Evolutionary conservation across 2,329 filamentous ascomycete genomes (phyloP).

Genomic region (Aspergillus phoenicis): DNA sequence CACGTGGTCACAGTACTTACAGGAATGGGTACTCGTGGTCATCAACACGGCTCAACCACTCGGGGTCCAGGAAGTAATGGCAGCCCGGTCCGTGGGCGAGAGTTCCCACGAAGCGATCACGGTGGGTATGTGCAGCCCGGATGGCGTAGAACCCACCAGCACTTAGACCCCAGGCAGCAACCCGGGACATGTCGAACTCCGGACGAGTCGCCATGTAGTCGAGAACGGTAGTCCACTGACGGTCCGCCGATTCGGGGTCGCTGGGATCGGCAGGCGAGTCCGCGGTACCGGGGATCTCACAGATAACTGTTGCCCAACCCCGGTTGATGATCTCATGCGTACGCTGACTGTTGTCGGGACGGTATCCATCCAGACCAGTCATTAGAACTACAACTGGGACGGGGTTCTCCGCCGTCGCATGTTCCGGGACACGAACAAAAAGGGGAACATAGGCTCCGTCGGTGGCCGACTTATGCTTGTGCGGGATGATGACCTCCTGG

Average conservation of each 20-base stretch:
- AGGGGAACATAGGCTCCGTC: slow-evolving; percentile 64
- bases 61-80: slow-evolving; percentile 62
- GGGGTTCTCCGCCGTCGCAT: slow-evolving; percentile 45
- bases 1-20: slow-evolving; percentile 33
- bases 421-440: slow-evolving; percentile 64
- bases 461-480: slow-evolving; percentile 51
- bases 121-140: slow-evolving; percentile 69
- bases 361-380: slow-evolving; percentile 62
- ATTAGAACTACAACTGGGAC: slow-evolving; percentile 59
- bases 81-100: slow-evolving; percentile 66
- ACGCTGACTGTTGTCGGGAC: slow-evolving; percentile 56
- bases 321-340: slow-evolving; percentile 64
- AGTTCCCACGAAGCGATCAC: slow-evolving; percentile 53
- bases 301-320: slow-evolving; percentile 65
- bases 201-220: slow-evolving; percentile 59
- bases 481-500: slow-evolving; percentile 63
- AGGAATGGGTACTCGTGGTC: slow-evolving; percentile 68
- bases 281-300: slow-evolving; percentile 68
- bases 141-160: slow-evolving; percentile 70
- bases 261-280: slow-evolving; percentile 66
- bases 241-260: slow-evolving; percentile 62
- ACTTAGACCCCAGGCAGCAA: slow-evolving; percentile 67
- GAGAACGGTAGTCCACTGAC: slow-evolving; percentile 64
- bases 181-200: slow-evolving; percentile 58
- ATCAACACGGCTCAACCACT: slow-evolving; percentile 64